These are phyloP conservation scores for Epichloe aotearoae DNA, from an alignment of 2,329 filamentous ascomycete species.

Conservation along the genomic window DNA sequence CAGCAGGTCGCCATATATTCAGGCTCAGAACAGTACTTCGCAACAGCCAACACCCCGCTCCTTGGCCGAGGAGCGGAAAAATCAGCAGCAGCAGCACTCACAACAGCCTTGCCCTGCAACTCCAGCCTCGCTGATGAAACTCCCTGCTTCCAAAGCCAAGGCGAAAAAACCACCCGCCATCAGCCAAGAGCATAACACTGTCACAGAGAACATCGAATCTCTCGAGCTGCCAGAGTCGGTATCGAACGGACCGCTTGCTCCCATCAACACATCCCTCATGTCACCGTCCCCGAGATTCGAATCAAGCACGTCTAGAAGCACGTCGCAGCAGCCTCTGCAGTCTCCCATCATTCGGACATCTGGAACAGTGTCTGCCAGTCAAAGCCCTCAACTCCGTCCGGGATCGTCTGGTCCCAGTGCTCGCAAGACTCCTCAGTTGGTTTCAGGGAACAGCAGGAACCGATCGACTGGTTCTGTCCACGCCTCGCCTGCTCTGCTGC, in stretches of 20 bases:
- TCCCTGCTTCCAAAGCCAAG: slow-evolving; percentile 43
- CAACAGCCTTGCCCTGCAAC: slow-evolving; percentile 55
- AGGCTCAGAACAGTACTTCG: slow-evolving; percentile 32
- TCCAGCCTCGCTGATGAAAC: slow-evolving; percentile 76
- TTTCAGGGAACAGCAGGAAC: slow-evolving; percentile 51
- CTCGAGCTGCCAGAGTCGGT: slow-evolving; percentile 62
- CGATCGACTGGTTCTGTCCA: slow-evolving; percentile 61
- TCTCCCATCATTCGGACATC: slow-evolving; percentile 34
- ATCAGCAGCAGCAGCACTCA: slow-evolving; percentile 3
- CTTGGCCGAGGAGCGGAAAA: slow-evolving; percentile 3
- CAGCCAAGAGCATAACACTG: slow-evolving; percentile 19
- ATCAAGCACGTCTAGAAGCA: slow-evolving; percentile 32
- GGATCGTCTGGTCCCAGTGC: slow-evolving; percentile 32
- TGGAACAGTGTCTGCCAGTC: slow-evolving; percentile 39
- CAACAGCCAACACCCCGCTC: slow-evolving; percentile 12
- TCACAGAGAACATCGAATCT: slow-evolving; percentile 41
- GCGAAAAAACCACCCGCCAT: slow-evolving; percentile 29
- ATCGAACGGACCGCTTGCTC: slow-evolving; percentile 16
- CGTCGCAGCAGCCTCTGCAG: slow-evolving; percentile 34
- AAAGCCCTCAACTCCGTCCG: slow-evolving; percentile 50
- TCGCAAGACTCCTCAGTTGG: slow-evolving; percentile 42
- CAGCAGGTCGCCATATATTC: slow-evolving; percentile 54
- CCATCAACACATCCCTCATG: slow-evolving; percentile 30
- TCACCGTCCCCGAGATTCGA: slow-evolving; percentile 24
- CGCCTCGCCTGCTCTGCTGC: slow-evolving; percentile 75